phyloP scores from a whole-genome alignment of 306 rosid genomes.

The Oemleria cerasiformis region DNA sequence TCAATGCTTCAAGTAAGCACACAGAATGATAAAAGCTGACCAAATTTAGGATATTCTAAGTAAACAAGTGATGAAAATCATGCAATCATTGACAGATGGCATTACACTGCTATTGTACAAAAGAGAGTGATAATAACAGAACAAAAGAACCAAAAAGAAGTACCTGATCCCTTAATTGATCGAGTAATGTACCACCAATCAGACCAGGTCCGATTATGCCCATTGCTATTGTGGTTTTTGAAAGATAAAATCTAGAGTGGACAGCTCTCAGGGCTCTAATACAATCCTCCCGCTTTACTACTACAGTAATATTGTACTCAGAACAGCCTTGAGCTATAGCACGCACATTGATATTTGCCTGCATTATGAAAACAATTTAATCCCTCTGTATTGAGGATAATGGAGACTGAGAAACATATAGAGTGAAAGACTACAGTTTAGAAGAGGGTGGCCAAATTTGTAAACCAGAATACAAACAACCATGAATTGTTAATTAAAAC shows the following conservation, averaged over 20 bases:
- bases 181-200: constrained; percentile 90
- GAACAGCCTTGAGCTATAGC: constrained; percentile 99
- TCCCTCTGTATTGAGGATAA: constrained; percentile 4
- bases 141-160: constrained; percentile 20
- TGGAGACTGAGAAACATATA: constrained; percentile 12
- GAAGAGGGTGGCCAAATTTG: not conserved
- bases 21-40: not conserved
- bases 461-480: not conserved
- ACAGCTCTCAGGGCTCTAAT: constrained; percentile 93
- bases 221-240: constrained; percentile 94
- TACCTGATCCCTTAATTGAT: constrained; percentile 97
- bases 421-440: constrained; percentile 1
- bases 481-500: not conserved
- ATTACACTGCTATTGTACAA: constrained; percentile 10
- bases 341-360: constrained; percentile 95
- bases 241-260: constrained; percentile 91
- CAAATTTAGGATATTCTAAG: not conserved
- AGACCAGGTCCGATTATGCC: constrained; percentile 97
- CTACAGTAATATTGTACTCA: constrained; percentile 93
- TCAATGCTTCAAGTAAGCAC: not conserved
- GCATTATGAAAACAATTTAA: constrained; percentile 33
- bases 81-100: not conserved
- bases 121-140: constrained; percentile 12
- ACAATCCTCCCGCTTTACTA: constrained; percentile 87
- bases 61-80: not conserved